Conservation (phyloP, 768 basidiomycete genomes). For the Cystobasidium onofrii region DNA sequence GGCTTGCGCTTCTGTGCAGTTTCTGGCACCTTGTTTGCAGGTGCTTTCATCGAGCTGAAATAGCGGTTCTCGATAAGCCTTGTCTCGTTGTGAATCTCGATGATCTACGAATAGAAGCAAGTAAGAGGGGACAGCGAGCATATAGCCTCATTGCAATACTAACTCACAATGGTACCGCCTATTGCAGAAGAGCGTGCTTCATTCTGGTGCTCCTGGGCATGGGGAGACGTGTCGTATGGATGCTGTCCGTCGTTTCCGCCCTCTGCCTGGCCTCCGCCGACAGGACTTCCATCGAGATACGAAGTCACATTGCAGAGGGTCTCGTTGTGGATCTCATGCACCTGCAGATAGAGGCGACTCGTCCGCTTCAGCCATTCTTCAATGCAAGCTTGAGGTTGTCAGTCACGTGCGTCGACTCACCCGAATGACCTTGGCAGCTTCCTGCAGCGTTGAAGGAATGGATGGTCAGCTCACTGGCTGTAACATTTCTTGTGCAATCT, state of each 20-base stretch:
- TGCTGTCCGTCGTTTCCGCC: neutral
- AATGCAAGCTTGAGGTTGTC: too few species aligned
- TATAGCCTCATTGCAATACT: neutral
- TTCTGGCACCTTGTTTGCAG: neutral
- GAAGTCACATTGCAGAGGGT: neutral
- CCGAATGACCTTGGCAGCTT: neutral
- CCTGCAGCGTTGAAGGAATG: neutral
- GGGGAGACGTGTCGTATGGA: neutral
- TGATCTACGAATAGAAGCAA: neutral
- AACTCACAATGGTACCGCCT: neutral
- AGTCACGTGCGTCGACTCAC: neutral
- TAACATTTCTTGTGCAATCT: neutral
- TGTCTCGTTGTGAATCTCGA: neutral
- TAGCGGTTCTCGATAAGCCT: neutral
- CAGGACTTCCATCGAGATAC: neutral
- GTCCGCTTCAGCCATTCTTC: too few species aligned
- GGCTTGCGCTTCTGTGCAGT: neutral
- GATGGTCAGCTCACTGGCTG: too few species aligned
- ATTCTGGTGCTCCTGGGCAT: neutral
- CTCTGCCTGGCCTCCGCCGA: neutral
- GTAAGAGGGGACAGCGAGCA: neutral
- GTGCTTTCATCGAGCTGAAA: neutral
- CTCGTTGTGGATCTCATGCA: conserved; percentile 1
- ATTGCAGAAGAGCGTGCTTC: neutral
- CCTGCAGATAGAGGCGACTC: too few species aligned